phyloP scores from a whole-genome alignment of 2,329 filamentous ascomycete genomes.

The Epichloe typhina region DNA sequence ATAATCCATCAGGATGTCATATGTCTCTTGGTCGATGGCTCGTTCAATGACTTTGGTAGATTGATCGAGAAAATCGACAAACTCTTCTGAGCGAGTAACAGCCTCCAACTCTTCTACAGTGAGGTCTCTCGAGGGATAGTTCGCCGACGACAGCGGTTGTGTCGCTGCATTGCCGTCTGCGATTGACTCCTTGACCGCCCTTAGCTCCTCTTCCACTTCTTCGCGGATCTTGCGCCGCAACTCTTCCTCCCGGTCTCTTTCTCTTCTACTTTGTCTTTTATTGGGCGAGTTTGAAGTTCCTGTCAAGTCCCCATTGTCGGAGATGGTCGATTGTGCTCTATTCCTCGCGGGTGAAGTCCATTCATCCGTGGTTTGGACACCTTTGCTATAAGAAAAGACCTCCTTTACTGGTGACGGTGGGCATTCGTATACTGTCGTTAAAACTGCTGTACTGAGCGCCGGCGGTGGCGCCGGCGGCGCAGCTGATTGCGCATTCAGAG shows the following conservation, averaged over 20 bases:
- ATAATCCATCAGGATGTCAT: conserved; percentile 93
- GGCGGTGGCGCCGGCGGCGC: conserved; percentile 14
- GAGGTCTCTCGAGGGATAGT: conserved; percentile 69
- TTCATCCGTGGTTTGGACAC: conserved; percentile 76
- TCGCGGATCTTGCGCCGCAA: conserved; percentile 69
- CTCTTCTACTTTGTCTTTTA: conserved; percentile 67
- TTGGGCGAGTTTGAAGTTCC: conserved; percentile 44
- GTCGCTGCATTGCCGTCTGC: conserved; percentile 27
- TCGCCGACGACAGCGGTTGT: conserved; percentile 21
- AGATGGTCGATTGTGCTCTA: conserved; percentile 25
- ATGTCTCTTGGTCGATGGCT: conserved; percentile 78
- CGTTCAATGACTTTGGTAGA: conserved; percentile 96
- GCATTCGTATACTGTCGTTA: conserved; percentile 70
- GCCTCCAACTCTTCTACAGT: conserved; percentile 78
- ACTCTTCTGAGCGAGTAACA: conserved; percentile 84
- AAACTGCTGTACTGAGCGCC: conserved; percentile 55
- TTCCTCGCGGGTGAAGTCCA: conserved; percentile 46
- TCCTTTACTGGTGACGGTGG: conserved; percentile 66
- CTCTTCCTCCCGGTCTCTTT: conserved; percentile 77
- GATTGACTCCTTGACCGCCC: conserved; percentile 51
- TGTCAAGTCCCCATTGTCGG: conserved; percentile 48
- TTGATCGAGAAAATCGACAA: conserved; percentile 86
- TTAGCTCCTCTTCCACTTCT: conserved; percentile 88
- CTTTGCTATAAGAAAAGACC: conserved; percentile 93
- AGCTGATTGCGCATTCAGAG: conserved; percentile 27